phyloP scores from a whole-genome alignment of 805 yeast genomes.

The Ogataea corticis region DNA sequence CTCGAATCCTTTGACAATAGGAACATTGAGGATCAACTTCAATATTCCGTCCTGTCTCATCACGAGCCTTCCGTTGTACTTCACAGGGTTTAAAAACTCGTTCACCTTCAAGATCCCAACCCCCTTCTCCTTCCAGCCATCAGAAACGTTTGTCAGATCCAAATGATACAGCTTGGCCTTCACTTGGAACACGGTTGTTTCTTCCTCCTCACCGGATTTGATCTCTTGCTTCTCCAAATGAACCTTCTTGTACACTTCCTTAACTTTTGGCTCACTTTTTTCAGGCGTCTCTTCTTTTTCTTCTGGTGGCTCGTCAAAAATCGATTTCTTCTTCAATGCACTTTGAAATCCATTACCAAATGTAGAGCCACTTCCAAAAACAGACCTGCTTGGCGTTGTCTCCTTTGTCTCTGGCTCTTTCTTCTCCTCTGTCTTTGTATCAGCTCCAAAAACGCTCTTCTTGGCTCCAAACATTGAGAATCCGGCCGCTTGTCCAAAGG shows the following conservation, averaged over 20 bases:
- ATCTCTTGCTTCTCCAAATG: conserved; percentile 60
- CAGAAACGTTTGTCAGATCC: conserved; percentile 60
- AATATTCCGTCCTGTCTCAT: conserved; percentile 90
- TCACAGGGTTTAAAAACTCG: conserved; percentile 28
- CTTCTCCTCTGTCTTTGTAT: conserved; percentile 14
- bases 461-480: conserved; percentile 35
- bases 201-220: conserved; percentile 90
- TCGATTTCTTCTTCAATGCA: conserved; percentile 53
- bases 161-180: conserved; percentile 79
- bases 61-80: conserved; percentile 61
- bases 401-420: conserved; percentile 7
- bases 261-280: conserved; percentile 30
- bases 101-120: conserved; percentile 86
- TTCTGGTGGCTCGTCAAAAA: conserved; percentile 44
- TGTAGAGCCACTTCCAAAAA: conserved; percentile 47
- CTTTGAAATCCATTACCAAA: conserved; percentile 58
- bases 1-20: conserved; percentile 61
- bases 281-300: conserved; percentile 23
- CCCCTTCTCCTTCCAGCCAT: conserved; percentile 97
- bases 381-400: conserved; percentile 12
- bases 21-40: conserved; percentile 77
- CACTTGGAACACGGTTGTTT: conserved; percentile 62
- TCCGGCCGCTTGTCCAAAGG: conserved; percentile 47
- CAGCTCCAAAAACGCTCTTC: conserved; percentile 38
- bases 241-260: conserved; percentile 51